Evolutionary conservation across 2,329 filamentous ascomycete species (phyloP).

Genomic region (Colletotrichum tofieldiae): DNA sequence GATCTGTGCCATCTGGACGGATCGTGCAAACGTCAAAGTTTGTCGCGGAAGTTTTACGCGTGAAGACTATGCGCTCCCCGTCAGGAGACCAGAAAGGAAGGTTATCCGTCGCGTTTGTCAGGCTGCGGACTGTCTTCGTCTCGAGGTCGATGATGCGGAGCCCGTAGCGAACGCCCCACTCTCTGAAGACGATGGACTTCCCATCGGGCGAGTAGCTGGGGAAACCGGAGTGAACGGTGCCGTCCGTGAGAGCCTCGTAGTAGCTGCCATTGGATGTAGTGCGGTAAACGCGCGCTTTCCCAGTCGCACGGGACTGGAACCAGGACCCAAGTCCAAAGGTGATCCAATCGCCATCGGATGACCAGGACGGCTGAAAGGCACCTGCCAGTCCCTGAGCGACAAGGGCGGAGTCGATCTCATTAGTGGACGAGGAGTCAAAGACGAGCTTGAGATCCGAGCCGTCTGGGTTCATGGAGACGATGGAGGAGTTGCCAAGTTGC

Average conservation of each 20-base stretch:
- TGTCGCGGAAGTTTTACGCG: conserved; percentile 26
- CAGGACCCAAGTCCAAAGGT: conserved; percentile 23
- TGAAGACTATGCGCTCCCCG: conserved; percentile 34
- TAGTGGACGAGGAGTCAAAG: conserved; percentile 30
- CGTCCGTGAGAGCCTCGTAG: conserved; percentile 29
- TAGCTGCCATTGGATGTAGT: conserved; percentile 20
- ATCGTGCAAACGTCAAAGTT: conserved; percentile 35
- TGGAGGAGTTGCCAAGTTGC: conserved; percentile 37
- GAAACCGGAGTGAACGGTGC: conserved; percentile 28
- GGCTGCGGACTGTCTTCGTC: conserved; percentile 10
- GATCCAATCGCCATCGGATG: conserved; percentile 24
- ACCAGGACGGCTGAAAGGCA: conserved; percentile 29
- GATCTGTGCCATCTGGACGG: conserved; percentile 23
- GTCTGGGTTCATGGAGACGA: conserved; percentile 37
- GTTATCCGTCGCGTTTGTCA: conserved; percentile 33
- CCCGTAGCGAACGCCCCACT: conserved; percentile 35
- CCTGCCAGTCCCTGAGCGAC: conserved; percentile 28
- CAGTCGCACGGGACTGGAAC: conserved; percentile 27
- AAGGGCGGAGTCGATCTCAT: conserved; percentile 25
- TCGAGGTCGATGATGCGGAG: conserved; percentile 20
- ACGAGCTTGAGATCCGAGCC: conserved; percentile 34
- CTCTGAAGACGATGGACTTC: conserved; percentile 17
- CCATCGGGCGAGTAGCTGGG: conserved; percentile 33
- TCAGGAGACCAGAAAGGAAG: conserved; percentile 30
- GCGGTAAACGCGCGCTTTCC: conserved; percentile 29